These are phyloP conservation scores for Musa schizocarpa DNA, from an alignment of 176 grass and related monocot species.

Conservation along the genomic window DNA sequence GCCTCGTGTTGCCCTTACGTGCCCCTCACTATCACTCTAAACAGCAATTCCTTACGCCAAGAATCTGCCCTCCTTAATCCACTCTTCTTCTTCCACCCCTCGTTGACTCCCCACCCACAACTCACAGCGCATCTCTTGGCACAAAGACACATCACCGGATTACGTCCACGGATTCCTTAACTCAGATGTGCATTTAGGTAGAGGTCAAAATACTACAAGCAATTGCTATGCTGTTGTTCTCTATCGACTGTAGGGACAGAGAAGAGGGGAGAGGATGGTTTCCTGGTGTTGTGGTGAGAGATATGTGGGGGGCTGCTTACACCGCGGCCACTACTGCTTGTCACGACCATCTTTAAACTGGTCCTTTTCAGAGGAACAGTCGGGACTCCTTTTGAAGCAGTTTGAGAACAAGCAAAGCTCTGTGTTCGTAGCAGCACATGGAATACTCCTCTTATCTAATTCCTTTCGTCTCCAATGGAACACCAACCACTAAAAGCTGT, in stretches of 20 bases:
- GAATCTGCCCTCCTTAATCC: neutral
- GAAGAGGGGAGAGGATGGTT: neutral
- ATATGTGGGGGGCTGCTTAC: neutral
- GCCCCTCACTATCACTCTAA: neutral
- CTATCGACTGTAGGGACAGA: too few species aligned
- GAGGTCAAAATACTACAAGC: too few species aligned
- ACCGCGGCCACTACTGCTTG: slow-evolving; percentile 1
- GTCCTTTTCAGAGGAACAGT: neutral
- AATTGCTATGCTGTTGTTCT: too few species aligned
- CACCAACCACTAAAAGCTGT: too few species aligned
- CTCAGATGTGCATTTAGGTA: too few species aligned
- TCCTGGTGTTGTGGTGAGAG: neutral
- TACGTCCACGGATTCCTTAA: too few species aligned
- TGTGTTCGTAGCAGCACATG: neutral
- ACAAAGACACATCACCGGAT: too few species aligned
- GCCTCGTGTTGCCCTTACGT: neutral
- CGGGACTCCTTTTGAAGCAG: neutral
- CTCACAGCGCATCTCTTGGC: neutral
- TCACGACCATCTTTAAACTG: slow-evolving; percentile 3
- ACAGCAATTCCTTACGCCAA: slow-evolving; percentile 8
- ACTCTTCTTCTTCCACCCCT: neutral
- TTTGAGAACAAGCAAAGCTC: neutral
- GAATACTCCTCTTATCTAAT: too few species aligned
- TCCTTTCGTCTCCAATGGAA: too few species aligned
- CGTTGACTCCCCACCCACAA: neutral